phyloP scores from a whole-genome alignment of 225 moss, liverwort and hornwort genomes.

The Climacium dendroides region DNA sequence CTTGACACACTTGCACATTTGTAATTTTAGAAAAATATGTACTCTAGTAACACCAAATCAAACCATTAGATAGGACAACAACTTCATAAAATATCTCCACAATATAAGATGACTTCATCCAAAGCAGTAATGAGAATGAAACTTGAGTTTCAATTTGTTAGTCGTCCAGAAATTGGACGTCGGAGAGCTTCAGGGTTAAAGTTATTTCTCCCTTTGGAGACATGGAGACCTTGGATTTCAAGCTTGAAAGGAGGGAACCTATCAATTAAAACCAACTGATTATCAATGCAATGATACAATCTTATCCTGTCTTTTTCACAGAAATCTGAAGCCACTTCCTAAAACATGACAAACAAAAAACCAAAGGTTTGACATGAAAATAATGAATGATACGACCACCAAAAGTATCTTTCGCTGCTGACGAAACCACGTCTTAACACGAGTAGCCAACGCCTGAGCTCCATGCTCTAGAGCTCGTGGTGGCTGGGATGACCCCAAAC shows the following conservation, averaged over 20 bases:
- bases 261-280: not conserved
- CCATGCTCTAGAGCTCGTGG: not conserved
- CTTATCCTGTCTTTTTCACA: not conserved
- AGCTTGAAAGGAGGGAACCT: not conserved
- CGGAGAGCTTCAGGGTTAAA: too few relatives aligned
- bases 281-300: not conserved
- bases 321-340: not conserved
- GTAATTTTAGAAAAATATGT: too few relatives aligned
- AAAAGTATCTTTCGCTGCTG: not conserved
- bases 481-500: slow-evolving; percentile 10
- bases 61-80: too few relatives aligned
- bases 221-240: not conserved
- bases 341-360: not conserved
- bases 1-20: too few relatives aligned
- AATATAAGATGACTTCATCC: too few relatives aligned
- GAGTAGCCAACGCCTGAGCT: not conserved
- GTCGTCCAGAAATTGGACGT: too few relatives aligned
- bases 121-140: too few relatives aligned
- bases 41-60: too few relatives aligned
- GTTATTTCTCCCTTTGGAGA: not conserved
- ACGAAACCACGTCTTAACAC: not conserved
- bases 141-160: too few relatives aligned
- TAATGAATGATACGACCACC: not conserved
- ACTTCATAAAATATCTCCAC: too few relatives aligned
- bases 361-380: not conserved